phyloP scores from a whole-genome alignment of 768 basidiomycete species.

The Cystobasidium onofrii region DNA sequence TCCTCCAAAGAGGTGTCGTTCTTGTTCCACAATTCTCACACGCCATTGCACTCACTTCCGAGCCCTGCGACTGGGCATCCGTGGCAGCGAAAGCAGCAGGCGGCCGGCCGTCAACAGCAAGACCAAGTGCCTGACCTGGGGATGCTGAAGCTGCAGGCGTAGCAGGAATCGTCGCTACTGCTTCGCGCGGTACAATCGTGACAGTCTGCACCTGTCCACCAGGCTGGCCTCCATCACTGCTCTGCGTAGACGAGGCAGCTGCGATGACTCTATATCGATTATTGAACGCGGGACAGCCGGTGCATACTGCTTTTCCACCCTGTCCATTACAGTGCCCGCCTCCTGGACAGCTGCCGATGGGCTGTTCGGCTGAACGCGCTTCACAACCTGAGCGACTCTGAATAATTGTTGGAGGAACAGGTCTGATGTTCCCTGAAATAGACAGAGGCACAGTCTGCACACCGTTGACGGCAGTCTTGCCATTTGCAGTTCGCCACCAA shows the following conservation, averaged over 20 bases:
- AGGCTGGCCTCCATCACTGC: slow-evolving; percentile 36
- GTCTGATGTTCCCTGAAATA: not conserved
- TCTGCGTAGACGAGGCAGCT: slow-evolving; percentile 49
- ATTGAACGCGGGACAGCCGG: slow-evolving; percentile 94
- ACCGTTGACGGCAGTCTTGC: not conserved
- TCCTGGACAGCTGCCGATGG: slow-evolving; percentile 75
- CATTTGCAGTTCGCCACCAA: not conserved
- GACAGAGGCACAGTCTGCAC: not conserved
- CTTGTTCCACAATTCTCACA: slow-evolving; percentile 43
- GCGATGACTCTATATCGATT: slow-evolving; percentile 58
- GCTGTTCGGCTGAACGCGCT: not conserved
- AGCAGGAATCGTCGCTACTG: not conserved
- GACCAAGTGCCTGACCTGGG: not conserved
- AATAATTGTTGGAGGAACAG: not conserved
- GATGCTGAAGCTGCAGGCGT: not conserved
- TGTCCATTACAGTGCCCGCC: slow-evolving; percentile 97
- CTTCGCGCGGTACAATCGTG: not conserved
- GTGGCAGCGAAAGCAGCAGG: not conserved
- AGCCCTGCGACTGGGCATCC: not conserved
- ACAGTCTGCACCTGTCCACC: not conserved
- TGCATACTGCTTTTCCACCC: slow-evolving; percentile 83
- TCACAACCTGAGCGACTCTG: not conserved
- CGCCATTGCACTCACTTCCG: slow-evolving; percentile 36
- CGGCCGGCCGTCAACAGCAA: not conserved
- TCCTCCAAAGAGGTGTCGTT: slow-evolving; percentile 50